Evolutionary conservation across 345 rosid species (phyloP).

Genomic region (Eucalyptus pauciflora): DNA sequence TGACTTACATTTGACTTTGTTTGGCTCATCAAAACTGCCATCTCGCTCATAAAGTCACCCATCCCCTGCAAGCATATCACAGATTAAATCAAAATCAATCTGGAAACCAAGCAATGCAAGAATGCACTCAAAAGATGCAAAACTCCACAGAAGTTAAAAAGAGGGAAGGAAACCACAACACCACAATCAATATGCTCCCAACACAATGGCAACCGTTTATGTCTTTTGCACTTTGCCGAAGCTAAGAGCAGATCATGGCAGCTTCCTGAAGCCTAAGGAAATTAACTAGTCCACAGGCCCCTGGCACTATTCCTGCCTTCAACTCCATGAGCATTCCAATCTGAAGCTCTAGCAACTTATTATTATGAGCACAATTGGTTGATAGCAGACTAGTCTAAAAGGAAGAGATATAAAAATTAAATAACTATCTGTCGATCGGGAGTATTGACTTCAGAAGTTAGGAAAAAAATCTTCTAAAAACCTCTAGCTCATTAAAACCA

Average conservation of each 20-base stretch:
- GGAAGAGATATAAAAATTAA: neutral
- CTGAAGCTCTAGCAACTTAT: neutral
- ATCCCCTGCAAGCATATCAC: conserved; percentile 42
- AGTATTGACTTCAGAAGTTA: neutral
- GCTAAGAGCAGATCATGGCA: neutral
- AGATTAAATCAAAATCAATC: neutral
- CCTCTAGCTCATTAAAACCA: neutral
- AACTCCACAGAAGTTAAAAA: neutral
- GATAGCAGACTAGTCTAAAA: neutral
- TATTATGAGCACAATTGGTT: neutral
- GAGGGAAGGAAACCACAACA: neutral
- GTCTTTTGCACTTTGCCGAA: neutral
- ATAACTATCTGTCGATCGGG: neutral
- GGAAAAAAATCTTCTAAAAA: neutral
- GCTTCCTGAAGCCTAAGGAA: neutral
- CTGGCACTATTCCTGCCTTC: neutral
- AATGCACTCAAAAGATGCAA: neutral
- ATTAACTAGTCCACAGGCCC: neutral
- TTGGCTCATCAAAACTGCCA: conserved; percentile 84
- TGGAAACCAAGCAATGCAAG: neutral
- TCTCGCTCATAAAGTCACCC: conserved; percentile 87
- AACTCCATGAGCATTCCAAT: neutral
- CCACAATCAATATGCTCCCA: neutral
- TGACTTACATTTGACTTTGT: conserved; percentile 51
- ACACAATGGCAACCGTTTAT: neutral